phyloP scores from a whole-genome alignment of 768 basidiomycete species.

The Scleroderma citrinum region DNA sequence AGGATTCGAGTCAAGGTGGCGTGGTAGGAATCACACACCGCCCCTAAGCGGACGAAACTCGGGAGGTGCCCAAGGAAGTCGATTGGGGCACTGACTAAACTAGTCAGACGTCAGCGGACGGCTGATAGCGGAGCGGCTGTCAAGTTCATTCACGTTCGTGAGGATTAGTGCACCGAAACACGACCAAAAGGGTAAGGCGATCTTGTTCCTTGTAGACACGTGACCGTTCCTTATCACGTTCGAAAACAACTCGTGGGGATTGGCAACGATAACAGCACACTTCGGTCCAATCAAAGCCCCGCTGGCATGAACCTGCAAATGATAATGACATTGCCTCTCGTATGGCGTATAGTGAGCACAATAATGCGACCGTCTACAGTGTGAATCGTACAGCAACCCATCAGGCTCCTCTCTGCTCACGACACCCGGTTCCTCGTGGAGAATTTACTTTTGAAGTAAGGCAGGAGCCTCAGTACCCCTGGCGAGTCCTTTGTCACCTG shows the following conservation, averaged over 20 bases:
- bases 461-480: constrained; percentile 69
- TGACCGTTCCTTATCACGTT: constrained; percentile 21
- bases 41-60: neutral
- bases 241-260: neutral
- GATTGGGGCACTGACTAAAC: too few relatives aligned
- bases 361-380: constrained; percentile 14
- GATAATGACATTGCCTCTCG: constrained; percentile 11
- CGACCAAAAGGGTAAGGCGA: constrained; percentile 17
- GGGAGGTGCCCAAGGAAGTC: too few relatives aligned
- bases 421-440: constrained; percentile 1
- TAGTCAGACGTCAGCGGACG: neutral
- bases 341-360: constrained; percentile 21
- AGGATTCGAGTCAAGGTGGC: constrained; percentile 21
- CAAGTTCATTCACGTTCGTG: constrained; percentile 15
- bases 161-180: constrained; percentile 17
- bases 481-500: constrained; percentile 75
- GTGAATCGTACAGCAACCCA: constrained; percentile 24
- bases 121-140: neutral
- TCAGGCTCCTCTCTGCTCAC: neutral
- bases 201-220: constrained; percentile 4
- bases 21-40: constrained; percentile 8
- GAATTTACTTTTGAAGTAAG: constrained; percentile 55
- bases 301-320: neutral
- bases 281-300: too few relatives aligned
- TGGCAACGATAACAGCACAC: too few relatives aligned